Conservation (phyloP, 225 moss, liverwort and hornwort species). For the Pseudoscleropodium purum region DNA sequence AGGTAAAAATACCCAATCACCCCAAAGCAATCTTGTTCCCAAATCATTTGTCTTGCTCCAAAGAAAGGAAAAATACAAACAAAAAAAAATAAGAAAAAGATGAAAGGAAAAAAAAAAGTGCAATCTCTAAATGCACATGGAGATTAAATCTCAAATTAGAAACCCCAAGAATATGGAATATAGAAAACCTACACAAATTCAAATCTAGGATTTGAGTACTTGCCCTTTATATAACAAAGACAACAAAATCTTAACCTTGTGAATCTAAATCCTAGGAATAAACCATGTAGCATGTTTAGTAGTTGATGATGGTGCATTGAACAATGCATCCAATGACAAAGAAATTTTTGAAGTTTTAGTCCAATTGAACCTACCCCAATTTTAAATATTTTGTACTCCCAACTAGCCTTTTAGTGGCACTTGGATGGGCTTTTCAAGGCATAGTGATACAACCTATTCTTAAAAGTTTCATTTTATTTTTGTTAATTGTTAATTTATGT, state of each 20-base stretch:
- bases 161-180: fast-evolving
- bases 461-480: background rate
- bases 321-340: fast-evolving
- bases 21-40: fast-evolving
- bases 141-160: fast-evolving
- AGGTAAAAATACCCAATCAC: background rate
- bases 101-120: background rate
- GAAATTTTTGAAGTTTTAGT: background rate
- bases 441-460: background rate
- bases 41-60: background rate
- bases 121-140: too few species aligned
- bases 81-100: background rate
- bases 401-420: fast-evolving
- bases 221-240: fast-evolving
- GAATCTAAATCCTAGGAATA: background rate
- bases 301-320: fast-evolving
- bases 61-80: too few species aligned
- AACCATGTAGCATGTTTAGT: fast-evolving
- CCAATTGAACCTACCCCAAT: background rate
- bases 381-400: background rate
- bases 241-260: fast-evolving
- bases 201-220: fast-evolving
- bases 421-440: fast-evolving
- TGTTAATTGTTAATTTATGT: background rate
- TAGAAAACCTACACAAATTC: fast-evolving